Conservation (phyloP, 306 rosid species). For the Castanea crenata region DNA sequence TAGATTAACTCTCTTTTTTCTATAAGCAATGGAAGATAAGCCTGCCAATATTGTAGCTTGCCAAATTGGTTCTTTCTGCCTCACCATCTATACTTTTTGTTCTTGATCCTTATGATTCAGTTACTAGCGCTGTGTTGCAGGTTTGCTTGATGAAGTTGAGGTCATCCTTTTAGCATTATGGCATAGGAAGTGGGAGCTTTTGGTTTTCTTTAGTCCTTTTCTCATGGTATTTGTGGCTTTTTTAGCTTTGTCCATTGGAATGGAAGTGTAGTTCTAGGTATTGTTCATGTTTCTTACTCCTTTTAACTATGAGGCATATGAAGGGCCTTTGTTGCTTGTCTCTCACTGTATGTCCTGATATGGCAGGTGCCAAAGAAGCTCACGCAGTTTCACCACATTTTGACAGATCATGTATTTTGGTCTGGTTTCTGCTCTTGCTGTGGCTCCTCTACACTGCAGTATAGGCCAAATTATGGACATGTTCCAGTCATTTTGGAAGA, state of each 20-base stretch:
- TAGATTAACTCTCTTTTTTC: not conserved
- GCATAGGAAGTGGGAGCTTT: constrained; percentile 56
- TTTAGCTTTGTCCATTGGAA: constrained; percentile 69
- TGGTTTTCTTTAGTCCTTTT: constrained; percentile 66
- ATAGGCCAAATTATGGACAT: constrained; percentile 34
- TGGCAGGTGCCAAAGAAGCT: constrained; percentile 90
- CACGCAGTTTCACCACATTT: constrained; percentile 80
- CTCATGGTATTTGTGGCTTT: constrained; percentile 57
- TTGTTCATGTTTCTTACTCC: constrained; percentile 11
- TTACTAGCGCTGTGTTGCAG: constrained; percentile 39
- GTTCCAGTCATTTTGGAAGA: constrained; percentile 47
- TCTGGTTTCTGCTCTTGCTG: constrained; percentile 63
- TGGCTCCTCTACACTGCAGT: constrained; percentile 61
- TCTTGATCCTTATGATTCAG: not conserved
- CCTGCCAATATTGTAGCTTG: not conserved
- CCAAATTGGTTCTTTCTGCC: not conserved
- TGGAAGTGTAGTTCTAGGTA: constrained; percentile 92
- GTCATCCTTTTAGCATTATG: constrained; percentile 38
- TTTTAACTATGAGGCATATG: constrained; percentile 19
- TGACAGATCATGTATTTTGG: constrained; percentile 81
- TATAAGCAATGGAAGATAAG: not conserved
- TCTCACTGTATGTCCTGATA: constrained; percentile 15
- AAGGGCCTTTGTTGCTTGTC: constrained; percentile 24
- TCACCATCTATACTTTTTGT: not conserved
- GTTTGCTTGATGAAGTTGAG: constrained; percentile 55